These are phyloP conservation scores for Globisporangium irregulare DNA, from an alignment of 352 stramenopile species.

Conservation along the genomic window DNA sequence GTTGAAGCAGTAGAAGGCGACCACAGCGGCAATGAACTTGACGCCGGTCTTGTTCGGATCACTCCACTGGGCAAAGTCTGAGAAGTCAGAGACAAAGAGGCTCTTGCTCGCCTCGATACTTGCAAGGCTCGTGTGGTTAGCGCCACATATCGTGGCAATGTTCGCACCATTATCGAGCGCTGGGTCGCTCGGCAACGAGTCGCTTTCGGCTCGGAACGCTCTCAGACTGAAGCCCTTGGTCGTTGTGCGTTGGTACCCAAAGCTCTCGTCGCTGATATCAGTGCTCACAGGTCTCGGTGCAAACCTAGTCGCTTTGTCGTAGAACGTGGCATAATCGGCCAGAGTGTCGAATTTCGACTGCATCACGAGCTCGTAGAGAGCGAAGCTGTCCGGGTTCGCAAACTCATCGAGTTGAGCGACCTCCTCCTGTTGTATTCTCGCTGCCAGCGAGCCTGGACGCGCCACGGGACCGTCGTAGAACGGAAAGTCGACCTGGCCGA, in stretches of 20 bases:
- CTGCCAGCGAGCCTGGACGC: conserved; percentile 22
- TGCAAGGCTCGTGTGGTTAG: conserved; percentile 12
- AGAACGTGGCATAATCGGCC: neutral
- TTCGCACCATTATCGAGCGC: conserved; percentile 26
- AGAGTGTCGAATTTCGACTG: neutral
- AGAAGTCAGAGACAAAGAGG: conserved; percentile 37
- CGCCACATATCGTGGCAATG: conserved; percentile 29
- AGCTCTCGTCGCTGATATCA: conserved; percentile 36
- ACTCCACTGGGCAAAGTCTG: conserved; percentile 27
- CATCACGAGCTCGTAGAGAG: neutral
- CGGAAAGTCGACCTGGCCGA: conserved; percentile 20
- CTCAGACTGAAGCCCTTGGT: conserved; percentile 40
- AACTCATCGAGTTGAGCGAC: conserved; percentile 19
- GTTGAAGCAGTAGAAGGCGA: conserved; percentile 40
- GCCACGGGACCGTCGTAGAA: conserved; percentile 30
- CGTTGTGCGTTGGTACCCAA: conserved; percentile 33
- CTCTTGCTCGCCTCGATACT: conserved; percentile 19
- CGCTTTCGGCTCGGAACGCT: conserved; percentile 7
- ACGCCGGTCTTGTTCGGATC: conserved; percentile 11
- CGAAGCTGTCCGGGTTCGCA: neutral
- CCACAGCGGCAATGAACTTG: conserved; percentile 42
- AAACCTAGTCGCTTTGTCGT: neutral
- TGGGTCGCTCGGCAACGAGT: conserved; percentile 19
- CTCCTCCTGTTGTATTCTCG: conserved; percentile 19
- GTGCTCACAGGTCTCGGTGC: conserved; percentile 18